phyloP scores from a whole-genome alignment of 169 alveolate species.

The Plasmodium coatneyi region DNA sequence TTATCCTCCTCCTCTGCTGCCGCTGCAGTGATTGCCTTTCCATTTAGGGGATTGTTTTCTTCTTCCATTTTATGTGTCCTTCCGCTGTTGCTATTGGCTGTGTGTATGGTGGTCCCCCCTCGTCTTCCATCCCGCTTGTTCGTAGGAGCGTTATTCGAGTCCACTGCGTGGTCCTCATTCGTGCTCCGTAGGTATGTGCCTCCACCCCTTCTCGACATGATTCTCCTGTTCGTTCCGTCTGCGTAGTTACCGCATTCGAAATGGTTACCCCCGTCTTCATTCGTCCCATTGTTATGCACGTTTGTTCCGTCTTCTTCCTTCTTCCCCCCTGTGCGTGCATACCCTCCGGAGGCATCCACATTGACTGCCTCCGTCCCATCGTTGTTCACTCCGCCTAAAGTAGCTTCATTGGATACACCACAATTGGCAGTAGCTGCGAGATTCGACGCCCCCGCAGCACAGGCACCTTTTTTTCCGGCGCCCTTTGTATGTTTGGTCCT shows the following conservation, averaged over 20 bases:
- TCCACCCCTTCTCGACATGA: neutral
- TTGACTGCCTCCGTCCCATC: neutral
- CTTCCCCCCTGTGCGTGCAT: neutral
- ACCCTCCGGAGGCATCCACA: neutral
- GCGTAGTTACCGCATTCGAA: neutral
- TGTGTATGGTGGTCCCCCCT: neutral
- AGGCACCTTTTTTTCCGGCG: neutral
- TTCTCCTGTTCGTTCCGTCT: slow-evolving; percentile 11
- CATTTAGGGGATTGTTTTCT: neutral
- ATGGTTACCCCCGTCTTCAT: neutral
- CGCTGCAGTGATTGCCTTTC: neutral
- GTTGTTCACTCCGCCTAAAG: neutral
- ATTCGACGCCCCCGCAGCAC: neutral
- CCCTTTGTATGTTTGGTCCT: slow-evolving; percentile 22
- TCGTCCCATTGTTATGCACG: neutral
- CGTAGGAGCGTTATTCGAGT: neutral
- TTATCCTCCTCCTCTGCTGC: neutral
- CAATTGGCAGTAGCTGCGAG: neutral
- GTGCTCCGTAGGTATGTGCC: neutral
- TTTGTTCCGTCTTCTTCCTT: neutral
- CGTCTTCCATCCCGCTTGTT: neutral
- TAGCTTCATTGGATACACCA: neutral
- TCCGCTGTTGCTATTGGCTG: neutral
- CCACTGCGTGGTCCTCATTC: neutral
- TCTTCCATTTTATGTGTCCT: neutral